Evolutionary conservation across 768 basidiomycete genomes (phyloP).

Genomic region (Coprinellus aureogranulatus): DNA sequence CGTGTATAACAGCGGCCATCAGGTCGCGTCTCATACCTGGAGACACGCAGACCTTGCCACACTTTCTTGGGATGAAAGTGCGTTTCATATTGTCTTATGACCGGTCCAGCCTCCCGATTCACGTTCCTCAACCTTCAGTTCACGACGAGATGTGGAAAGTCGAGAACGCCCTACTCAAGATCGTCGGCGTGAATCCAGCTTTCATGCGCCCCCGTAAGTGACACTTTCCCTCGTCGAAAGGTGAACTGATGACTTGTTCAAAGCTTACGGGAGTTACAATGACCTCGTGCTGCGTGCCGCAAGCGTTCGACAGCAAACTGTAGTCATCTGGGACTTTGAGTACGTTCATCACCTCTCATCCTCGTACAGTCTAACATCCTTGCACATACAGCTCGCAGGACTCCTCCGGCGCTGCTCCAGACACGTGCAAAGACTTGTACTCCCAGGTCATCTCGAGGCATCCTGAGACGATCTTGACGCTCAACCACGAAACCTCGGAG

Average conservation of each 20-base stretch:
- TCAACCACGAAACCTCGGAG: slow-evolving; percentile 40
- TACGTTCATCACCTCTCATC: slow-evolving; percentile 9
- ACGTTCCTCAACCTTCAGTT: too few species aligned
- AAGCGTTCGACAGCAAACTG: slow-evolving; percentile 22
- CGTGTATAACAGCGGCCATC: slow-evolving; percentile 27
- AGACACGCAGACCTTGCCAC: slow-evolving; percentile 23
- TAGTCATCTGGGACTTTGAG: slow-evolving; percentile 41
- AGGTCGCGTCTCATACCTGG: slow-evolving; percentile 34
- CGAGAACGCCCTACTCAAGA: slow-evolving; percentile 13
- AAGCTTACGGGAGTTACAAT: slow-evolving; percentile 41
- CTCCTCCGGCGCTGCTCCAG: slow-evolving; percentile 28
- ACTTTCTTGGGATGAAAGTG: slow-evolving; percentile 22
- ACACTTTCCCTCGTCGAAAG: neutral
- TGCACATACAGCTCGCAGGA: slow-evolving; percentile 37
- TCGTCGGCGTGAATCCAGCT: slow-evolving; percentile 31
- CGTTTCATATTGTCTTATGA: slow-evolving; percentile 6
- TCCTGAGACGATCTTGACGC: slow-evolving; percentile 35
- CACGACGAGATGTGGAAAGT: slow-evolving; percentile 22
- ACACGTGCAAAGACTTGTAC: slow-evolving; percentile 29
- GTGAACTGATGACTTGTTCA: slow-evolving; percentile 6
- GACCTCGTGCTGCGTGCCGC: slow-evolving; percentile 32
- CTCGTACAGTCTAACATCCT: neutral
- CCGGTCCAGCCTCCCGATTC: too few species aligned
- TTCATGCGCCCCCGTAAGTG: slow-evolving; percentile 36
- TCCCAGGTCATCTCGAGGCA: slow-evolving; percentile 22